Conservation (phyloP, 2,329 filamentous ascomycete genomes). For the Cladosporium sphaerospermum region DNA sequence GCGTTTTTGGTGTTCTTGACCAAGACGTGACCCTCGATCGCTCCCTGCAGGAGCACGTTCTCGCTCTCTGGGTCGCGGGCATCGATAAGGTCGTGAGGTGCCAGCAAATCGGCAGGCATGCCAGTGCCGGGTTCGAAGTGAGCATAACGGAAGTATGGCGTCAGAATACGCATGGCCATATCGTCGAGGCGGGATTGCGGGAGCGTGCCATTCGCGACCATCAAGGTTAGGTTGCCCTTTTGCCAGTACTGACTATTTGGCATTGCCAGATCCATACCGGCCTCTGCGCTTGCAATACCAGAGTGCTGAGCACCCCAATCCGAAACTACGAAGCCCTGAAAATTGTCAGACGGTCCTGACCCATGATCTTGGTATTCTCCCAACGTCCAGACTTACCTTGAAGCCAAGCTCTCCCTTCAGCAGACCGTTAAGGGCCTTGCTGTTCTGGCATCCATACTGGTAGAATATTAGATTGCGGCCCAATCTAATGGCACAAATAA, state of each 20-base stretch:
- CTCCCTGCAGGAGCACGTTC: conserved; percentile 46
- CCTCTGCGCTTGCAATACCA: conserved; percentile 21
- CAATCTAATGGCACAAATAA: neutral
- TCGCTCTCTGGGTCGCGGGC: conserved; percentile 46
- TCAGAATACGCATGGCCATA: conserved; percentile 29
- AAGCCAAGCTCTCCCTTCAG: conserved; percentile 55
- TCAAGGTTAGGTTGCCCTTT: conserved; percentile 23
- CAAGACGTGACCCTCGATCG: conserved; percentile 50
- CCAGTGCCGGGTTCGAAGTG: conserved; percentile 20
- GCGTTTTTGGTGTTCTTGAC: conserved; percentile 54
- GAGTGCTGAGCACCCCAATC: conserved; percentile 40
- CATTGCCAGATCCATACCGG: conserved; percentile 30
- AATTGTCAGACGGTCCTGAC: neutral
- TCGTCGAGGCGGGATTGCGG: conserved; percentile 27
- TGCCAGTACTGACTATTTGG: conserved; percentile 17
- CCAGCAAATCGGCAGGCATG: conserved; percentile 9
- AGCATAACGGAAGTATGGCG: conserved; percentile 19
- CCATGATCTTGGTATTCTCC: too few relatives aligned
- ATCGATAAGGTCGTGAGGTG: conserved; percentile 47
- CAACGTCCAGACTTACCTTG: conserved; percentile 1
- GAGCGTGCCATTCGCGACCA: conserved; percentile 28
- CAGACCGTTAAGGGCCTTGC: conserved; percentile 53
- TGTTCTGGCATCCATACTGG: conserved; percentile 60
- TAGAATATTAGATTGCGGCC: neutral
- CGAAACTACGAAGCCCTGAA: conserved; percentile 41